Evolutionary conservation across 2,329 filamentous ascomycete species (phyloP).

Genomic region (Cladophialophora carrionii): DNA sequence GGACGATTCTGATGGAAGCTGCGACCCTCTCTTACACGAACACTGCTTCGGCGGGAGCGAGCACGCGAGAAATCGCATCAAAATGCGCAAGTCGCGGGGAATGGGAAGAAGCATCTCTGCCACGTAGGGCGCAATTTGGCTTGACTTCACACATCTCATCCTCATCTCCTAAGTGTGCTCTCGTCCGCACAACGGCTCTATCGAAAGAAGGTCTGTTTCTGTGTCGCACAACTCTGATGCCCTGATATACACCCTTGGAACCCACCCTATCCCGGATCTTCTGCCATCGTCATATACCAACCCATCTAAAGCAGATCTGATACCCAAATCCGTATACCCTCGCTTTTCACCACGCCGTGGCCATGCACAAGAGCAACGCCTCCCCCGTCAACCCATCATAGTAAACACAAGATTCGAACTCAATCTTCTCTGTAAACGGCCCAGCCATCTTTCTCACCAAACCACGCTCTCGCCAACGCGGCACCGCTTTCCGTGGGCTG

Average conservation of each 20-base stretch:
- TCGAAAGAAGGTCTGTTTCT: conserved; percentile 3
- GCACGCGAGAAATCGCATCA: neutral
- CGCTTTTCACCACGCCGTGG: neutral
- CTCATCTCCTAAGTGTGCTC: neutral
- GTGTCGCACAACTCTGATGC: neutral
- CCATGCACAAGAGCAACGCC: neutral
- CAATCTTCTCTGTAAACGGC: conserved; percentile 59
- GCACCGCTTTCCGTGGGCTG: conserved; percentile 67
- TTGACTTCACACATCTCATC: neutral
- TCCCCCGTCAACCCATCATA: neutral
- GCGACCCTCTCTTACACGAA: no score
- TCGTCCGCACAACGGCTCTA: neutral
- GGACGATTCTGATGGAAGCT: neutral
- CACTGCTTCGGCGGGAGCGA: no score
- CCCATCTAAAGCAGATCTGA: conserved; percentile 4
- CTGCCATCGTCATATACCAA: conserved; percentile 11
- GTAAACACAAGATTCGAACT: conserved; percentile 25
- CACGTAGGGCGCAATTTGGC: neutral
- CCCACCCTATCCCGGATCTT: neutral
- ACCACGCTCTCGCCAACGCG: conserved; percentile 61
- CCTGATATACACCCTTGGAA: conserved; percentile 11
- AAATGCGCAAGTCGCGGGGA: neutral
- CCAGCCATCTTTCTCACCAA: conserved; percentile 60
- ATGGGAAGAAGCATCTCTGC: neutral
- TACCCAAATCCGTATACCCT: conserved; percentile 6